Evolutionary conservation across 805 yeast genomes (phyloP).

Genomic region (Ogataea minuta): DNA sequence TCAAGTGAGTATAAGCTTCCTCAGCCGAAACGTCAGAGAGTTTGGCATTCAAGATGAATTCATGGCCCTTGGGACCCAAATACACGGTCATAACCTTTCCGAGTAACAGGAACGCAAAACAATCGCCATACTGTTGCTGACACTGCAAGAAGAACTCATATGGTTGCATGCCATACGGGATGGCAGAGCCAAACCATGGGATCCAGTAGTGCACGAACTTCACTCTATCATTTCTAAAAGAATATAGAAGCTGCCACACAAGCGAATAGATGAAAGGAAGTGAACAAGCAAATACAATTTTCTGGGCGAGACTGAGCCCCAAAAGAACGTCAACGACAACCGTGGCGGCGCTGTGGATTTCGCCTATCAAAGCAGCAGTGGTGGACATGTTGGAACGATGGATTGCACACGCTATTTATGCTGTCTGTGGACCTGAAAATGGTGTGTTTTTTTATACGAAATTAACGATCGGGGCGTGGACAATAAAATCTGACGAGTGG

Average conservation of each 20-base stretch:
- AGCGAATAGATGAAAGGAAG: constrained; percentile 66
- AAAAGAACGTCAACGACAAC: constrained; percentile 13
- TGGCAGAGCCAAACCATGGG: constrained; percentile 95
- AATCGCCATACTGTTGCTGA: constrained; percentile 85
- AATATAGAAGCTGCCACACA: constrained; percentile 64
- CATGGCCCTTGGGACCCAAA: constrained; percentile 97
- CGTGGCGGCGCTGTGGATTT: constrained; percentile 10
- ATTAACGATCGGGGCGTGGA: constrained; percentile 12
- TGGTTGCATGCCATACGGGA: constrained; percentile 88
- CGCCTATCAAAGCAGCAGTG: constrained; percentile 24
- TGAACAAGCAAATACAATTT: constrained; percentile 34
- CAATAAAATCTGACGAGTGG: background rate
- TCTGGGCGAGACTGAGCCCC: constrained; percentile 27
- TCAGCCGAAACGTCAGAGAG: constrained; percentile 90
- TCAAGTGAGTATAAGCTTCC: constrained; percentile 90
- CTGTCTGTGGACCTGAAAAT: constrained; percentile 4
- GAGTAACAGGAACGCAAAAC: constrained; percentile 82
- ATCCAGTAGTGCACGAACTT: constrained; percentile 91
- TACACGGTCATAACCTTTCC: constrained; percentile 95
- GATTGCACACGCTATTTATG: constrained; percentile 1
- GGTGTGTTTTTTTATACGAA: constrained; percentile 12
- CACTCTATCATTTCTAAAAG: constrained; percentile 76
- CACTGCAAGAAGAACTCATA: constrained; percentile 82
- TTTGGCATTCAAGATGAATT: constrained; percentile 89
- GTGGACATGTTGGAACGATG: constrained; percentile 25